These are phyloP conservation scores for Desmodesmus armatus DNA, from an alignment of 139 green algal species.

Conservation along the genomic window DNA sequence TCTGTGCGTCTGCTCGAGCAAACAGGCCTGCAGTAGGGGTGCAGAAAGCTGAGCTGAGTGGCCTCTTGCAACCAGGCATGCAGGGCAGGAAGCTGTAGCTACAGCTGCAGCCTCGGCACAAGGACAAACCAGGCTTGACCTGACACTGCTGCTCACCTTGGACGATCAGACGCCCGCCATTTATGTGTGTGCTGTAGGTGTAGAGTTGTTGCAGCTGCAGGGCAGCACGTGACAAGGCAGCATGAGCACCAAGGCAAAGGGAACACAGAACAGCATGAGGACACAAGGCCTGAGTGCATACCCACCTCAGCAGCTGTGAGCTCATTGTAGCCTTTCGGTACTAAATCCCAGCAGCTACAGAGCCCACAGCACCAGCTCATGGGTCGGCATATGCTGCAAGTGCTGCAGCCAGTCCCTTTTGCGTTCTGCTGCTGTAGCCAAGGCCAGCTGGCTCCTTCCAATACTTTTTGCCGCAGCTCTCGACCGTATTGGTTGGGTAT, in stretches of 20 bases:
- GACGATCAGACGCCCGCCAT: no score
- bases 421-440: neutral
- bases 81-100: no score
- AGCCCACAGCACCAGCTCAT: neutral
- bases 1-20: conserved; percentile 66
- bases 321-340: neutral
- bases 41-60: neutral
- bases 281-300: neutral
- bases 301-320: neutral
- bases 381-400: neutral
- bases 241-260: neutral
- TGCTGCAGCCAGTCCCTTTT: neutral
- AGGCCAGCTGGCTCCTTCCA: neutral
- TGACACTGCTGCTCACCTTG: no score
- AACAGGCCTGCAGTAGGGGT: conserved; percentile 64
- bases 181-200: no score
- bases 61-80: neutral
- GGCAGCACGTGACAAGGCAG: no score
- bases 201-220: no score
- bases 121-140: no score
- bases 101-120: neutral
- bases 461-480: neutral
- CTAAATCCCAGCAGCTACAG: neutral
- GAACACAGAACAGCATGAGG: neutral
- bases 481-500: neutral